Conservation (phyloP, 768 basidiomycete genomes). For the Tulasnella sp. region DNA sequence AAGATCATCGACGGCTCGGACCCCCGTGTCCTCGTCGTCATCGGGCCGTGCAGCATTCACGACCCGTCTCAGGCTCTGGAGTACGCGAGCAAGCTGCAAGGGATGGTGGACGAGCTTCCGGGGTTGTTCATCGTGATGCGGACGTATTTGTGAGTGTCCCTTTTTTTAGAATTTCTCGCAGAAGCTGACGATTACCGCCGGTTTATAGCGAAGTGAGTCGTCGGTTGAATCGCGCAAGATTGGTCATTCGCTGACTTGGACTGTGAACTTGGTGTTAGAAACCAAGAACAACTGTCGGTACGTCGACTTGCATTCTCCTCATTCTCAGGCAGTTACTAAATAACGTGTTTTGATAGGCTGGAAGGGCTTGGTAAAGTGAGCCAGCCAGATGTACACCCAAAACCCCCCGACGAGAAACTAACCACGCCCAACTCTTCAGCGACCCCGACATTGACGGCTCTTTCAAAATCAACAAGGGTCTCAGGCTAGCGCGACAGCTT, state of each 20-base stretch:
- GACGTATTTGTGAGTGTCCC: slow-evolving; percentile 74
- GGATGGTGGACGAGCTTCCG: slow-evolving; percentile 44
- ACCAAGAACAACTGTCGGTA: slow-evolving; percentile 89
- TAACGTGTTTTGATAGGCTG: slow-evolving; percentile 24
- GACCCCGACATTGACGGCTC: slow-evolving; percentile 94
- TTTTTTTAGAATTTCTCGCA: background rate
- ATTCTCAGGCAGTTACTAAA: background rate
- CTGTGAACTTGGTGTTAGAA: slow-evolving; percentile 42
- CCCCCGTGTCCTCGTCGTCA: slow-evolving; percentile 76
- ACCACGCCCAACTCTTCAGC: slow-evolving; percentile 44
- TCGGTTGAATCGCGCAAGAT: background rate
- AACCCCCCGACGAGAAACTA: background rate
- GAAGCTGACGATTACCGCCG: background rate
- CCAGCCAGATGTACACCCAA: background rate
- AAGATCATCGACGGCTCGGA: slow-evolving; percentile 74
- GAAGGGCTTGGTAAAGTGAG: slow-evolving; percentile 55
- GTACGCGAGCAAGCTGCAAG: slow-evolving; percentile 63
- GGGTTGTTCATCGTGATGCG: slow-evolving; percentile 90
- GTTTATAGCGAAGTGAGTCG: slow-evolving; percentile 1
- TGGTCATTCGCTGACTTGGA: slow-evolving; percentile 3
- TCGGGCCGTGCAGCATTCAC: slow-evolving; percentile 96
- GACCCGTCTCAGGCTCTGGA: slow-evolving; percentile 73
- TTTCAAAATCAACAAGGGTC: slow-evolving; percentile 95
- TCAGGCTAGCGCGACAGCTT: slow-evolving; percentile 75
- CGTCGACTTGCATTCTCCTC: background rate